Evolutionary conservation across 192 early-diverging fungal species (phyloP).

Genomic region (Entomortierella chlamydospora): DNA sequence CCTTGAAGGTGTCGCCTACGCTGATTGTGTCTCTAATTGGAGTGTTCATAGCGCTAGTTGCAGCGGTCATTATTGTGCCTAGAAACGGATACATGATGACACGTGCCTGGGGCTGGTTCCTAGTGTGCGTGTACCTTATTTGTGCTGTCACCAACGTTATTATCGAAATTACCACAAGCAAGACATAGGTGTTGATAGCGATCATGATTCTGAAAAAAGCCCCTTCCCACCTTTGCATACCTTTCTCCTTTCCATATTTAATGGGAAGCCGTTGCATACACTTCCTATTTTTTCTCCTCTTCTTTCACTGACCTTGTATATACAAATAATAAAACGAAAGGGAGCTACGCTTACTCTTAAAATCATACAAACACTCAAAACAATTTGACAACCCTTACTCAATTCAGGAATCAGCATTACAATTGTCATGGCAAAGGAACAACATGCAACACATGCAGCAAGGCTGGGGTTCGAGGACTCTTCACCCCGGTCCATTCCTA

Average conservation of each 20-base stretch:
- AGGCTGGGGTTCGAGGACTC: not conserved
- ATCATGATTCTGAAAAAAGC: too few relatives aligned
- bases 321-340: not conserved
- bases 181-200: too few relatives aligned
- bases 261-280: too few relatives aligned
- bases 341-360: not conserved
- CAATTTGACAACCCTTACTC: not conserved
- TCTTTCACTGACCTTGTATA: not conserved
- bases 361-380: not conserved
- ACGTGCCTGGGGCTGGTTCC: conserved; percentile 65
- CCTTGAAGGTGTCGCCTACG: conserved; percentile 72
- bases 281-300: not conserved
- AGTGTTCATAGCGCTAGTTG: conserved; percentile 66
- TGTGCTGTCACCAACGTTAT: conserved; percentile 72
- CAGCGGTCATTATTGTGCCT: conserved; percentile 71
- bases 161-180: conserved; percentile 55
- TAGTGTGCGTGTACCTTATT: conserved; percentile 69
- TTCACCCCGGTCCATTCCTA: not conserved
- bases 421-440: not conserved
- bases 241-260: too few relatives aligned
- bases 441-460: not conserved
- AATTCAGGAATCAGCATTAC: too few relatives aligned
- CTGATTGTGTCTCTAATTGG: conserved; percentile 75
- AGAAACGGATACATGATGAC: conserved; percentile 71
- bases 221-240: not conserved